phyloP scores from a whole-genome alignment of 306 rosid species.

The Castanea sativa region DNA sequence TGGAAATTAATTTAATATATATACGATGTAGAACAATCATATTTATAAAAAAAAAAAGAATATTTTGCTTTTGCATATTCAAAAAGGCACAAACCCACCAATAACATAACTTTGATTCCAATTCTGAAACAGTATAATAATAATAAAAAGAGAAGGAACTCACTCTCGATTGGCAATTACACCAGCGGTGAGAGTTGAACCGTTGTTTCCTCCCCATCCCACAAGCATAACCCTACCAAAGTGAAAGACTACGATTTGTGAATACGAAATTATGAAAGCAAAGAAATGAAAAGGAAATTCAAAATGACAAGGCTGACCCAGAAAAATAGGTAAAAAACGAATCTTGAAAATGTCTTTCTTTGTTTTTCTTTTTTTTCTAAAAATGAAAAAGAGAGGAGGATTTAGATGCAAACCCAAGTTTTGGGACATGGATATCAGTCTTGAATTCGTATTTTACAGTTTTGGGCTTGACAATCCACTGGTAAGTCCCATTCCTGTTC shows the following conservation, averaged over 20 bases:
- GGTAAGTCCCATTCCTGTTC: constrained; percentile 73
- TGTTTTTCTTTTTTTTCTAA: neutral
- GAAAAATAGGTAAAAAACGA: neutral
- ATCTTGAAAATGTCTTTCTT: neutral
- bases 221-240: constrained; percentile 83
- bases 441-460: constrained; percentile 77
- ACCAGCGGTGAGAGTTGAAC: constrained; percentile 85
- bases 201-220: constrained; percentile 99
- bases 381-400: neutral
- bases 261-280: neutral
- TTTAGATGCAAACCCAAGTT: constrained; percentile 68
- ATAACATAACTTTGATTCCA: neutral
- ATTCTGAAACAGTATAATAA: neutral
- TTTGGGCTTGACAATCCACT: constrained; percentile 91
- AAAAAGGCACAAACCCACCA: neutral
- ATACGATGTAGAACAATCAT: neutral
- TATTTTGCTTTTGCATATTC: neutral
- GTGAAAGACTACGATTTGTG: neutral
- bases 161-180: constrained; percentile 92
- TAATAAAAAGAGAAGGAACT: constrained; percentile 15
- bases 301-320: neutral
- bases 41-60: neutral
- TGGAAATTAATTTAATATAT: neutral
- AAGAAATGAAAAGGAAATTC: neutral
- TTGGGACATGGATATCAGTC: constrained; percentile 70